Evolutionary conservation across 1,139 yeast genomes (phyloP).

Genomic region (Kurtzmaniella quercitrusa): DNA sequence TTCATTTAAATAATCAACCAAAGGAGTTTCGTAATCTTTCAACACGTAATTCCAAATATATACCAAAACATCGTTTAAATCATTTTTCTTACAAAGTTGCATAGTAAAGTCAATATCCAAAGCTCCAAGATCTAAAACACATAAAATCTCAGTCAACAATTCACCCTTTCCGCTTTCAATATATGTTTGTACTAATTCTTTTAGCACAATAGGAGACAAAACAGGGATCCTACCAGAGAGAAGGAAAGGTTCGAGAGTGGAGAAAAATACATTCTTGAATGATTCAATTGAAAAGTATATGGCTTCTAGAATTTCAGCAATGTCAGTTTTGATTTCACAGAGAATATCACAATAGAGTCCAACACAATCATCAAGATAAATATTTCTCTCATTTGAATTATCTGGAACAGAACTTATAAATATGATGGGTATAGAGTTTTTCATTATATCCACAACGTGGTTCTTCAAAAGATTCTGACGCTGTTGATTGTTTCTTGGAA

Average conservation of each 20-base stretch:
- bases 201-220: slow-evolving; percentile 62
- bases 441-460: slow-evolving; percentile 54
- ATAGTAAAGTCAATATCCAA: slow-evolving; percentile 74
- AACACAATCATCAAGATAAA: slow-evolving; percentile 7
- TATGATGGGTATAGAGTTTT: slow-evolving; percentile 38
- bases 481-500: slow-evolving; percentile 43
- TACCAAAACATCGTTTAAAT: slow-evolving; percentile 55
- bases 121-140: slow-evolving; percentile 58
- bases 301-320: slow-evolving; percentile 41
- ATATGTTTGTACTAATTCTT: slow-evolving; percentile 52
- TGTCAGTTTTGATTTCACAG: slow-evolving; percentile 15
- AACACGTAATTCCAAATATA: slow-evolving; percentile 68
- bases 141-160: slow-evolving; percentile 58
- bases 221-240: slow-evolving; percentile 37
- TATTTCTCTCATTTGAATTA: background rate
- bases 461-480: slow-evolving; percentile 50
- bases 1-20: slow-evolving; percentile 50
- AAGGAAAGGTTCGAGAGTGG: slow-evolving; percentile 48
- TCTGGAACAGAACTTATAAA: background rate
- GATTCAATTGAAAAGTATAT: slow-evolving; percentile 45
- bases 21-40: slow-evolving; percentile 64
- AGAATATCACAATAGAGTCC: slow-evolving; percentile 21
- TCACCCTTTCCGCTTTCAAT: slow-evolving; percentile 38
- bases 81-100: slow-evolving; percentile 50
- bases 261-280: slow-evolving; percentile 39